Conservation (phyloP, 768 basidiomycete genomes). For the Suillus hirtellus region DNA sequence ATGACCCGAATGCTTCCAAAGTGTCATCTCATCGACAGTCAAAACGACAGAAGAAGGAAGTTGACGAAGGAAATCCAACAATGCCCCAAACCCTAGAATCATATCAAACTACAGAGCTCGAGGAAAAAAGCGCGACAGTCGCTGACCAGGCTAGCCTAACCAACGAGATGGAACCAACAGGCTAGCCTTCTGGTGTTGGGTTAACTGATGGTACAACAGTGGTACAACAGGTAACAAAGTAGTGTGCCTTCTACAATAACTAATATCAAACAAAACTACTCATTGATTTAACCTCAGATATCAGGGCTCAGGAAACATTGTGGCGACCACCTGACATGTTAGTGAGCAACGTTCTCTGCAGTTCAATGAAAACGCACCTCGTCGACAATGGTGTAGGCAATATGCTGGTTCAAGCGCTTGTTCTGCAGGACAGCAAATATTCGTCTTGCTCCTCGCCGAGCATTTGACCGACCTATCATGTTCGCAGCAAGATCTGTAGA, state of each 20-base stretch:
- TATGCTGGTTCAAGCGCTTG: slow-evolving; percentile 90
- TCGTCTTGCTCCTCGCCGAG: slow-evolving; percentile 86
- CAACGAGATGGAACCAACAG: background rate
- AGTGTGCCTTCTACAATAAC: background rate
- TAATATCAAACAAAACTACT: slow-evolving; percentile 1
- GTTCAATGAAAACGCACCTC: slow-evolving; percentile 56
- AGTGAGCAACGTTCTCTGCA: background rate
- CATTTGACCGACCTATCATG: slow-evolving; percentile 97
- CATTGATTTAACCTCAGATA: background rate
- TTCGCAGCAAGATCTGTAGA: slow-evolving; percentile 86
- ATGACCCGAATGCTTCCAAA: slow-evolving; percentile 62
- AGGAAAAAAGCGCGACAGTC: background rate
- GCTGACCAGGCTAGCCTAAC: background rate
- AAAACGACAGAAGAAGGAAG: slow-evolving; percentile 38
- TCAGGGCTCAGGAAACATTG: slow-evolving; percentile 57
- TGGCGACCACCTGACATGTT: slow-evolving; percentile 49
- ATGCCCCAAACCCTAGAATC: slow-evolving; percentile 7
- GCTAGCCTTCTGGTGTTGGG: background rate
- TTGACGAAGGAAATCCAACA: slow-evolving; percentile 1
- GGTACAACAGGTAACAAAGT: background rate
- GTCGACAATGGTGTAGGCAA: slow-evolving; percentile 84
- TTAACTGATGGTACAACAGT: background rate
- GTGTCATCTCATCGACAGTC: slow-evolving; percentile 49
- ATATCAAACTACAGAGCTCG: background rate
- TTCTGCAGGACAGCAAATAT: slow-evolving; percentile 96